Conservation (phyloP, 371 early-diverging fungal genomes). For the Coemansia sp. region DNA sequence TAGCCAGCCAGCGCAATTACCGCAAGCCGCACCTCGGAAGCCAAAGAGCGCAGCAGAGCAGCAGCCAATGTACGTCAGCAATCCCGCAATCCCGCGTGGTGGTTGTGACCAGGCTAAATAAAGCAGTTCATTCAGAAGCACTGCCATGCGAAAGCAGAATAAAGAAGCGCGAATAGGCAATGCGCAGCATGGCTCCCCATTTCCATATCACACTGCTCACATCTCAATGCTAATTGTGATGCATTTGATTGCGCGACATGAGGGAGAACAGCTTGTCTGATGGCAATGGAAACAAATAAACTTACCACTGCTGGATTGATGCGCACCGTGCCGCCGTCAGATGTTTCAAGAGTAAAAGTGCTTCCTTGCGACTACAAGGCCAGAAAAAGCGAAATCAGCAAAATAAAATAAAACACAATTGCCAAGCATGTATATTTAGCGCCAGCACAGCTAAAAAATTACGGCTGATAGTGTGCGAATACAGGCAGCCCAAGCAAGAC, state of each 20-base stretch:
- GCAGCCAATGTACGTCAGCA: neutral
- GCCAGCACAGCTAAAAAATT: neutral
- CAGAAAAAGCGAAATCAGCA: conserved; percentile 3
- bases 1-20: neutral
- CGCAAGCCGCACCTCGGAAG: conserved; percentile 1
- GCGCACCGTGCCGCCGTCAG: conserved; percentile 56
- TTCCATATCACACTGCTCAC: neutral
- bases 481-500: neutral
- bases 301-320: conserved; percentile 58
- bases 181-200: neutral
- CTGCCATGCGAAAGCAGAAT: too few relatives aligned
- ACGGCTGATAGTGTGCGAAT: conserved; percentile 10
- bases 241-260: too few relatives aligned
- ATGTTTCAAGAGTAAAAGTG: conserved; percentile 56
- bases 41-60: too few relatives aligned
- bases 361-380: conserved; percentile 55
- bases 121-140: neutral
- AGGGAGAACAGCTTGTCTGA: neutral
- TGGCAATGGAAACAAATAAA: neutral
- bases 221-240: neutral
- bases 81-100: neutral
- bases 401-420: neutral
- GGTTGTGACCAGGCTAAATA: neutral
- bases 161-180: neutral
- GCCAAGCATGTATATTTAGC: neutral